A percentile compares a stretch with the other conserved stretches of the same genome.
Conservation (phyloP, 305 asterid genomes). For the Coffea humblotiana region DNA sequence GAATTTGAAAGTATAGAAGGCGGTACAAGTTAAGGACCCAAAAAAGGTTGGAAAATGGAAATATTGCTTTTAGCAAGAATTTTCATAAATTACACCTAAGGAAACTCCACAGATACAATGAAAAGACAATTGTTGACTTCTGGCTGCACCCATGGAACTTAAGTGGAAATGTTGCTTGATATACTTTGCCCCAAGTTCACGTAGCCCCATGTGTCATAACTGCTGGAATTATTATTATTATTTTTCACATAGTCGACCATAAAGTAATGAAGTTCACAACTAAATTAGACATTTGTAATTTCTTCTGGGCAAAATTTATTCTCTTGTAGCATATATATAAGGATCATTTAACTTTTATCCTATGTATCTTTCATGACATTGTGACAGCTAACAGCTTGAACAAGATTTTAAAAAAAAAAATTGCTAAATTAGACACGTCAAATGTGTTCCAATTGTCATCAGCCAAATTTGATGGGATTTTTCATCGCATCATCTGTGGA, state of each 20-base stretch:
- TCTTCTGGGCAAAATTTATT: background rate
- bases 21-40: background rate
- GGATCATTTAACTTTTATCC: background rate
- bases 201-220: constrained; percentile 11
- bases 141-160: no score
- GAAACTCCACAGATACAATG: no score
- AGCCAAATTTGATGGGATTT: constrained; percentile 31
- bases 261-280: background rate
- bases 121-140: no score
- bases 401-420: constrained; percentile 1
- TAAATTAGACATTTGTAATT: constrained; percentile 1
- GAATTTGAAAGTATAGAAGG: background rate
- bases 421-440: constrained; percentile 37
- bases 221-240: background rate
- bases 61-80: no score
- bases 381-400: constrained; percentile 51
- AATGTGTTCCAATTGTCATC: constrained; percentile 55
- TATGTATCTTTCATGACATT: background rate
- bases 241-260: background rate
- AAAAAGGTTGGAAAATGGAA: background rate
- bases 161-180: constrained; percentile 4
- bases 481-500: constrained; percentile 44
- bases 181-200: background rate
- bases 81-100: no score
- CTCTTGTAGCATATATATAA: background rate